A percentile compares a stretch with the other conserved stretches of the same genome.
Conservation (phyloP, 371 early-diverging fungal genomes). For the Fennellomyces sp. region DNA sequence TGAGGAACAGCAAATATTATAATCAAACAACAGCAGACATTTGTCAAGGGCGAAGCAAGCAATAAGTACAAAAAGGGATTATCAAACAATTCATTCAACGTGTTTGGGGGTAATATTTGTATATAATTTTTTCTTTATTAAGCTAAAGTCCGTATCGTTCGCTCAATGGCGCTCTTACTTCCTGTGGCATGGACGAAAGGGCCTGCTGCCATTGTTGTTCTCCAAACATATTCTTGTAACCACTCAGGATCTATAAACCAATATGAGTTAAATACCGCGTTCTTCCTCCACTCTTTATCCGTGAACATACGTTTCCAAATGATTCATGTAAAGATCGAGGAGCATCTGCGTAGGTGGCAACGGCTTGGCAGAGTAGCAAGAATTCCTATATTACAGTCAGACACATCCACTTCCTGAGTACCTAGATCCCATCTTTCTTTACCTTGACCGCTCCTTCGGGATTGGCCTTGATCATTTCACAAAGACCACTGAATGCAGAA, state of each 20-base stretch:
- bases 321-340: slow-evolving; percentile 63
- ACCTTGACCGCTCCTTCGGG: slow-evolving; percentile 79
- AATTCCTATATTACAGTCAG: slow-evolving; percentile 42
- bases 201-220: slow-evolving; percentile 65
- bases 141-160: slow-evolving; percentile 64
- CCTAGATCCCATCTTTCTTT: background rate
- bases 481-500: slow-evolving; percentile 91
- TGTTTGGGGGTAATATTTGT: slow-evolving; percentile 1
- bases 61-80: no score
- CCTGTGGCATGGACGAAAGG: slow-evolving; percentile 55
- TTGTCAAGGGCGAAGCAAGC: no score
- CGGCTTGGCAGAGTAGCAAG: slow-evolving; percentile 66
- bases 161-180: slow-evolving; percentile 51
- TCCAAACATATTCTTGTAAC: slow-evolving; percentile 75
- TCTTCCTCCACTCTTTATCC: background rate
- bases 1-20: no score
- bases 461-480: slow-evolving; percentile 85
- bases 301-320: slow-evolving; percentile 61
- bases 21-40: no score
- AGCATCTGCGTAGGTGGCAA: slow-evolving; percentile 65
- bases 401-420: background rate
- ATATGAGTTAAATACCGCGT: background rate
- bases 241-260: slow-evolving; percentile 55
- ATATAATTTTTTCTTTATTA: slow-evolving; percentile 3
- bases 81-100: no score